Evolutionary conservation across 106 monocot species (phyloP).

Genomic region (Dendrobium catenatum): DNA sequence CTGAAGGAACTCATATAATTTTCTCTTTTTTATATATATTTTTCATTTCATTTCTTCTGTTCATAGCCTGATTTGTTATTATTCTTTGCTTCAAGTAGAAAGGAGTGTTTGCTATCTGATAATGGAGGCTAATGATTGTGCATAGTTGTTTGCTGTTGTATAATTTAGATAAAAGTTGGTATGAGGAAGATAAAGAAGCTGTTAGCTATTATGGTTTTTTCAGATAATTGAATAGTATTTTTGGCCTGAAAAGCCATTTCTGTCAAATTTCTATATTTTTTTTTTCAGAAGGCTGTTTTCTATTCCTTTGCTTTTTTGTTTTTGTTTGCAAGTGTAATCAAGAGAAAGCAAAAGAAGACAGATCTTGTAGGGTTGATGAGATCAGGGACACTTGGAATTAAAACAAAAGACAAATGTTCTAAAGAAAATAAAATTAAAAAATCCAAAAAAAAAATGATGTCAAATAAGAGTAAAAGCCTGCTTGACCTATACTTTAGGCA

Average conservation of each 20-base stretch:
- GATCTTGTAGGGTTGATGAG: not conserved
- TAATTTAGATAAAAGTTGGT: slow-evolving; percentile 9
- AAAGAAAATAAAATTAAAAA: not conserved
- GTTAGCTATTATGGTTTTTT: not conserved
- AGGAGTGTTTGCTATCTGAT: not conserved
- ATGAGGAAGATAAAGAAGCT: not conserved
- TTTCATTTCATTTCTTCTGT: not conserved
- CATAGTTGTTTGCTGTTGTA: slow-evolving; percentile 24
- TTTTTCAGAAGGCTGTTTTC: slow-evolving; percentile 3
- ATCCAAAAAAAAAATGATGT: not conserved
- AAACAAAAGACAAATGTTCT: not conserved
- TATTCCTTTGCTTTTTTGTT: slow-evolving; percentile 1
- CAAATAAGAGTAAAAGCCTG: not conserved
- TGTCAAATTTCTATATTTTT: not conserved
- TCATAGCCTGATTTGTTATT: slow-evolving; percentile 9
- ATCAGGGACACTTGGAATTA: slow-evolving; percentile 3
- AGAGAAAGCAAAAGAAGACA: slow-evolving; percentile 6
- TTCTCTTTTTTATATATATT: not conserved
- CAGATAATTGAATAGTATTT: not conserved
- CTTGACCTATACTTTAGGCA: not conserved
- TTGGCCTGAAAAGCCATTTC: not conserved
- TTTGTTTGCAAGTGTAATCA: not conserved
- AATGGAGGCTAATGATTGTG: slow-evolving; percentile 9
- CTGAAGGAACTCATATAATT: not conserved
- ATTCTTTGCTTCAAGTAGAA: slow-evolving; percentile 5